Percentiles rank a stretch among this genome's conserved stretches.
phyloP scores from a whole-genome alignment of 73 alveolate species.

The Paramecium caudatum region DNA sequence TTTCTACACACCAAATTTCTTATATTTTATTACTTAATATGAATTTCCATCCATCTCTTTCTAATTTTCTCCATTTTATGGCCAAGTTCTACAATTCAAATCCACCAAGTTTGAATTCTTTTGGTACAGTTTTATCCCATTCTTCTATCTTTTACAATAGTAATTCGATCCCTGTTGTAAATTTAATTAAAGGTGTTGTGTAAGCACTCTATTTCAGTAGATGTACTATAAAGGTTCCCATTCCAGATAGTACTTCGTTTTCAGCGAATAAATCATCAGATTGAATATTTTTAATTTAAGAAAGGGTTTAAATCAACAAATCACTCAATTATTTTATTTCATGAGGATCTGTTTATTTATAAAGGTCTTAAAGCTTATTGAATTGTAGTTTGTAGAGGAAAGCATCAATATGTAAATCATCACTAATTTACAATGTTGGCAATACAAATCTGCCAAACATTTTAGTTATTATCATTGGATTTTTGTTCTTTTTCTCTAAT shows the following conservation, averaged over 20 bases:
- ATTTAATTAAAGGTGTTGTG: constrained; percentile 64
- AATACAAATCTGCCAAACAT: constrained; percentile 28
- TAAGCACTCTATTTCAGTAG: constrained; percentile 46
- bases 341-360: constrained; percentile 35
- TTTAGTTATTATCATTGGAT: constrained; percentile 11
- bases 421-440: constrained; percentile 10
- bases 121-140: constrained; percentile 71
- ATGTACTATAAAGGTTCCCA: constrained; percentile 55
- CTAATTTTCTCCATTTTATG: constrained; percentile 72
- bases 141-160: constrained; percentile 61
- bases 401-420: constrained; percentile 12
- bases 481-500: neutral
- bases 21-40: constrained; percentile 54
- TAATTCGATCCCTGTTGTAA: constrained; percentile 68
- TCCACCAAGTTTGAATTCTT: constrained; percentile 28
- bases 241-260: constrained; percentile 45
- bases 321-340: neutral
- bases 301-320: neutral
- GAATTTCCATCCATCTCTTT: constrained; percentile 72
- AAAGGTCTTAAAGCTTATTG: neutral
- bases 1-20: constrained; percentile 68
- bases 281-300: neutral
- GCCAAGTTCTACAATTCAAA: neutral
- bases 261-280: constrained; percentile 64
- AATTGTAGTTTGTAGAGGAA: neutral